Evolutionary conservation across 2,329 filamentous ascomycete species (phyloP).

Genomic region (Fusarium sp.): DNA sequence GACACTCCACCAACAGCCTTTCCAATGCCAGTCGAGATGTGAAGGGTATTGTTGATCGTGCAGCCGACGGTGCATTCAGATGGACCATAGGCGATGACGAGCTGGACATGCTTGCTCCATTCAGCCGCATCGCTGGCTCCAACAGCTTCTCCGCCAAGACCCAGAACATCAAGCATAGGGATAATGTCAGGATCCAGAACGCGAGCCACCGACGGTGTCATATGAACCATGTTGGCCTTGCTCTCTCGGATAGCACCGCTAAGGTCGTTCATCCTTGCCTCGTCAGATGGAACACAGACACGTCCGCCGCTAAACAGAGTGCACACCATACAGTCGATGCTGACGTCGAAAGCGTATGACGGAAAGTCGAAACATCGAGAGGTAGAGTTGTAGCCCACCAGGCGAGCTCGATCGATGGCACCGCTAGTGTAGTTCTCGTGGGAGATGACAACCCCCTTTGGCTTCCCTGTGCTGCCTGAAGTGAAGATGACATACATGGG

Average conservation of each 20-base stretch:
- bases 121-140: constrained; percentile 58
- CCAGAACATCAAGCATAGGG: constrained; percentile 43
- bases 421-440: constrained; percentile 59
- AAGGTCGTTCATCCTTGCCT: constrained; percentile 62
- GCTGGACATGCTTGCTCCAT: constrained; percentile 59
- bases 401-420: constrained; percentile 53
- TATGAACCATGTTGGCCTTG: constrained; percentile 57
- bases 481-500: constrained; percentile 70
- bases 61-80: constrained; percentile 52
- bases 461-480: constrained; percentile 70
- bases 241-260: constrained; percentile 54
- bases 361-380: constrained; percentile 60
- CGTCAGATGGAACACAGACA: constrained; percentile 64
- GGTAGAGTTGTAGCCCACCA: constrained; percentile 54
- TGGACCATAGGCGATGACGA: constrained; percentile 64
- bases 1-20: constrained; percentile 52
- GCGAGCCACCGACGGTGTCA: constrained; percentile 50
- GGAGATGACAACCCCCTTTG: constrained; percentile 68
- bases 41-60: constrained; percentile 51
- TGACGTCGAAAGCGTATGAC: constrained; percentile 45
- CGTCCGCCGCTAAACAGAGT: constrained; percentile 61
- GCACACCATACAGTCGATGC: constrained; percentile 62
- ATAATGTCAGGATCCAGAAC: background rate
- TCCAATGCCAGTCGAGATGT: constrained; percentile 58
- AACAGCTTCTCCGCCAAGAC: constrained; percentile 63